A percentile compares a stretch with the other conserved stretches of the same genome.
Evolutionary conservation across 441 rosid genomes (phyloP).

Genomic region (Bruguiera hainesii): DNA sequence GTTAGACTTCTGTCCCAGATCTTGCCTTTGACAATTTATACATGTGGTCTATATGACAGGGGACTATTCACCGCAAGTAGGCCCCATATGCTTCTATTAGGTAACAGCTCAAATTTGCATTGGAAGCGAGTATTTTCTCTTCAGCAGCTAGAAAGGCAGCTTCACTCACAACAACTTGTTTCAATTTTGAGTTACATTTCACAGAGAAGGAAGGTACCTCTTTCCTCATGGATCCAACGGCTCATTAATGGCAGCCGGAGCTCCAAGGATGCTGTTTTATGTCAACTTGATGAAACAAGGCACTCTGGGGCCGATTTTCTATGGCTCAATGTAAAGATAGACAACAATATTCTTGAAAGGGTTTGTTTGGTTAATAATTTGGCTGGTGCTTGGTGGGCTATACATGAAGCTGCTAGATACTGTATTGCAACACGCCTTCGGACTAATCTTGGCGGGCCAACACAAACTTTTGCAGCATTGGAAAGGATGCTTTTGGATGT

Average conservation of each 20-base stretch:
- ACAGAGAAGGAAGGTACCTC: conserved; percentile 92
- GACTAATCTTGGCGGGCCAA: conserved; percentile 98
- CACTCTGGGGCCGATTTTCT: conserved; percentile 38
- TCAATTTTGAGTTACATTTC: conserved; percentile 93
- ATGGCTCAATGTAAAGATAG: conserved; percentile 60
- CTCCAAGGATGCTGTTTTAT: conserved; percentile 44
- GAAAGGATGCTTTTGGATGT: conserved; percentile 97
- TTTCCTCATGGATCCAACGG: conserved; percentile 89
- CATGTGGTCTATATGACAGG: conserved; percentile 51
- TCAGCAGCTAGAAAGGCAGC: conserved; percentile 69
- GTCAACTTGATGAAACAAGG: conserved; percentile 62
- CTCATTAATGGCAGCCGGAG: conserved; percentile 59
- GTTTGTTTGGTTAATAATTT: conserved; percentile 72
- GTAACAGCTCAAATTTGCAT: conserved; percentile 52
- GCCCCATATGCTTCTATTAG: conserved; percentile 43
- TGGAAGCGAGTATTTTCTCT: conserved; percentile 95
- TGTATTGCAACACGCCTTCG: conserved; percentile 86
- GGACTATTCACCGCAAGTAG: conserved; percentile 42
- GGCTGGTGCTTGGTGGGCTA: conserved; percentile 99
- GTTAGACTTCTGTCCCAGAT: conserved; percentile 69
- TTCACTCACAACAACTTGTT: conserved; percentile 94
- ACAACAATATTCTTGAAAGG: conserved; percentile 69
- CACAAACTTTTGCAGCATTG: conserved; percentile 98
- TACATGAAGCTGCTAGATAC: conserved; percentile 96
- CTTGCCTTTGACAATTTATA: conserved; percentile 60